Evolutionary conservation across 352 stramenopile genomes (phyloP), one percentile per base, ranked within the genome.

Genomic region (Globisporangium perplexum): DNA sequence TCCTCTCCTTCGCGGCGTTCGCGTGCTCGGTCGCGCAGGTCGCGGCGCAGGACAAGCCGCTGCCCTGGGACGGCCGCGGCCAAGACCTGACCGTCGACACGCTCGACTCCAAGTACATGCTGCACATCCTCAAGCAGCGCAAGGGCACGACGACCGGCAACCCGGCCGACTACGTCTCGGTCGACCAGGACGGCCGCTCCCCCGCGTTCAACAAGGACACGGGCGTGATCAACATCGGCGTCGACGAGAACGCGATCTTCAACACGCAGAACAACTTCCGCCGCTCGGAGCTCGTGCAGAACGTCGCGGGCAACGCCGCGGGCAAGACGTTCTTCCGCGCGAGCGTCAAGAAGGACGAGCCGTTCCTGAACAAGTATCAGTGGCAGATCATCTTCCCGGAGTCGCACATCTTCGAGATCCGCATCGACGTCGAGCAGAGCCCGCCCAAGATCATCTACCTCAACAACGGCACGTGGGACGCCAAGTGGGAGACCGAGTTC

Each of bases 381-480:
- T 86, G 75, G 75, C 69, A 86, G 54, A 67, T 82, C 52, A 70
- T 81, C 64, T 86, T 84, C 63, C 68, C 71, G 0, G 72, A 80
- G 53, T 70, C 65, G 31, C 70, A 83, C 62, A 50, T 75, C 53
- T 86, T 79, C 38, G 69, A 83, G 62, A 63, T 86, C 38, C 72
- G 72, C 53, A 67, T 84, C 39, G 71, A 86, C 55, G 68, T 72
- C 23, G 68, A 62, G 20, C 42, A 43, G 35, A 62, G 58, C 47
- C 66, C 72, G 3, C 55, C 66, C 20, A 78, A 69, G 71, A 72
- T 86, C 52, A 74, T 77, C 51, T 83, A 77, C 60, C 51, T 66
- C 24, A 81, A 63, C 53, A 70, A 68, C 52, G 70, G 70, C 15
- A 71, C 70, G 12, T 65, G 26, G 2, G 70, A 82, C n/a, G 39